phyloP scores from a whole-genome alignment of 2,329 filamentous ascomycete genomes.

The Penicillium expansum region DNA sequence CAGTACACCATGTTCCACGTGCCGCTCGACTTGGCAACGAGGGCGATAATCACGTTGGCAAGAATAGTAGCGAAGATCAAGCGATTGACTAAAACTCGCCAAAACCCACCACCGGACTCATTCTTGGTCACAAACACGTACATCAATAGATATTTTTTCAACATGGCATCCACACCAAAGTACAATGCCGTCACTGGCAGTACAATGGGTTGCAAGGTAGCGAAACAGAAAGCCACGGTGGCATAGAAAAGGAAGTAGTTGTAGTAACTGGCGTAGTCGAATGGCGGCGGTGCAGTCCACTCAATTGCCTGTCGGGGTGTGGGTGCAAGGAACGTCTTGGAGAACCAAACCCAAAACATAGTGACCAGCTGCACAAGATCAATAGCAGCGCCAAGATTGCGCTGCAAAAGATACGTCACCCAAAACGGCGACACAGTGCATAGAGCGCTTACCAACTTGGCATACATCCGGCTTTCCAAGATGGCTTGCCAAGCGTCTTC shows the following conservation, averaged over 20 bases:
- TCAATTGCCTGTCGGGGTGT: conserved; percentile 91
- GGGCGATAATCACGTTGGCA: conserved; percentile 72
- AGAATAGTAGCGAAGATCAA: conserved; percentile 78
- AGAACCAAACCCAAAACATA: conserved; percentile 78
- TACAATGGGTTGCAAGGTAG: conserved; percentile 80
- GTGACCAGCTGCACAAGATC: conserved; percentile 88
- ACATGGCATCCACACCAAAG: conserved; percentile 78
- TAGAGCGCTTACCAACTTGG: conserved; percentile 67
- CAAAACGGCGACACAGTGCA: conserved; percentile 86
- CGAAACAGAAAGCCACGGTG: conserved; percentile 83
- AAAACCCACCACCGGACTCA: conserved; percentile 89
- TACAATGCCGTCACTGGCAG: conserved; percentile 84
- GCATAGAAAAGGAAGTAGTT: conserved; percentile 97
- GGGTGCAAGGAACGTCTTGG: conserved; percentile 78
- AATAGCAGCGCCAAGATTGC: conserved; percentile 88
- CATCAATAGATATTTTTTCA: conserved; percentile 93
- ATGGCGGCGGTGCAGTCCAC: conserved; percentile 83
- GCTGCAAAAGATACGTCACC: conserved; percentile 89
- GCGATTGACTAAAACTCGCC: conserved; percentile 91
- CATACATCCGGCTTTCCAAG: conserved; percentile 59
- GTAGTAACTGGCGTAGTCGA: conserved; percentile 96
- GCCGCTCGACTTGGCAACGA: conserved; percentile 70
- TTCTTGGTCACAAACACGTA: conserved; percentile 97
- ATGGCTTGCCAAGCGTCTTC: conserved; percentile 68
- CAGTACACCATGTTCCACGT: conserved; percentile 65